Evolutionary conservation across 106 monocot species (phyloP), one percentile per base, ranked within the genome.

Genomic region (Ottelia alismoides): DNA sequence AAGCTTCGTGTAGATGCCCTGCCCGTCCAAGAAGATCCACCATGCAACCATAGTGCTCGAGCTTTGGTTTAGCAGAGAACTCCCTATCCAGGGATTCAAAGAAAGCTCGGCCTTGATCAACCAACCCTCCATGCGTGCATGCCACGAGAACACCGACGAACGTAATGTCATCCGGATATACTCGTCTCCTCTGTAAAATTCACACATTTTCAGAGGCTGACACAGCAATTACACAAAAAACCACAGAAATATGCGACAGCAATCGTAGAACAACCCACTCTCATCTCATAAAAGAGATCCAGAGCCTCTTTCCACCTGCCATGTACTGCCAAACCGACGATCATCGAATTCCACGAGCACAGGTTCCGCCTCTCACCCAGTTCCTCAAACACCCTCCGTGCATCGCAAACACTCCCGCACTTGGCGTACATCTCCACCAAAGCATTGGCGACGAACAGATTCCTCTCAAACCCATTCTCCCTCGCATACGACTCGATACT

Each of bases 291-390:
- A 46, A 89, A 89, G 16, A 83, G 74, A 22, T 66, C 51, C 14
- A 89, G 60, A 7, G 65, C 77, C 52, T 89, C 71, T 17, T 59
- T 51, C 65, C 72, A 71, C 45, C 55, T 68, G 12, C 88, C 83
- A 60, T 83, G 79, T 52, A 89, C 76, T 0, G 88, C 88, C 20
- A 74, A 61, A 0, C 74, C 80, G 69, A 77, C 66, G 31, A 89
- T 84, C 83, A 89, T 89, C 5, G 89, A 80, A 63, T 84, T 89
- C 89, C 89, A 89, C 5, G 80, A 77, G 57, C 79, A 83, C 20
- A 80, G 22, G 31, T 89, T 77, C 66, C 66, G 74, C 55, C 45
- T 55, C 17, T 21, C 49, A 0, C 74, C 73, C 49, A 89, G 71
- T 46, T 75, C 80, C 22, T 72, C 71, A 28, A 89, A 89, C 61